Conservation (phyloP, 371 early-diverging fungal species). For the Syncephalastrum sp. region DNA sequence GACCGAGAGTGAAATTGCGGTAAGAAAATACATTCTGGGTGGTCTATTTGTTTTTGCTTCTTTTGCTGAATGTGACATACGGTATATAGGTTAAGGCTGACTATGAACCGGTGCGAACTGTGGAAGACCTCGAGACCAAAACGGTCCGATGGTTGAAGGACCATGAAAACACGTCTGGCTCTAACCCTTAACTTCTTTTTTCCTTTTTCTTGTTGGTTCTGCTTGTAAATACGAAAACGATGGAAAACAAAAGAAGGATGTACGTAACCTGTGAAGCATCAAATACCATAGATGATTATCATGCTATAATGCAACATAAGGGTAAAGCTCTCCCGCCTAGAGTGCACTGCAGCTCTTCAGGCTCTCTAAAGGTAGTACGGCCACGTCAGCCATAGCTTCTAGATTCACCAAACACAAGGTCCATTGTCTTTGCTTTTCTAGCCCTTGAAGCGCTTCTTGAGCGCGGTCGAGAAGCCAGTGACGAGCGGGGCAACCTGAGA, state of each 20-base stretch:
- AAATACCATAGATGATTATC: too few species aligned
- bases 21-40: background rate
- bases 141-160: conserved; percentile 13
- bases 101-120: conserved; percentile 13
- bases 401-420: conserved; percentile 6
- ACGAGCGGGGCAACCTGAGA: conserved; percentile 3
- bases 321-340: conserved; percentile 11
- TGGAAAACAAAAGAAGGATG: background rate
- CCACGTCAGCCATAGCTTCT: conserved; percentile 3
- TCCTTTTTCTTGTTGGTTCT: too few species aligned
- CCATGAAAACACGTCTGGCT: conserved; percentile 5
- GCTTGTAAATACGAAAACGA: too few species aligned
- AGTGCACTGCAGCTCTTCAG: conserved; percentile 7
- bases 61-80: too few species aligned
- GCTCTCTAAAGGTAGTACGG: conserved; percentile 13
- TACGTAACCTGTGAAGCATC: too few species aligned
- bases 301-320: too few species aligned
- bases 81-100: conserved; percentile 11
- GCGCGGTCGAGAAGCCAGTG: conserved; percentile 2
- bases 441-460: conserved; percentile 4
- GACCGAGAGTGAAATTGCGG: conserved; percentile 17
- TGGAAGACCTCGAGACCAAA: conserved; percentile 11
- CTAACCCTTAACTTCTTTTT: too few species aligned
- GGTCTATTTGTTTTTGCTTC: too few species aligned
- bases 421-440: background rate